phyloP scores from a whole-genome alignment of 768 basidiomycete species.

The Pleurotus tuoliensis region DNA sequence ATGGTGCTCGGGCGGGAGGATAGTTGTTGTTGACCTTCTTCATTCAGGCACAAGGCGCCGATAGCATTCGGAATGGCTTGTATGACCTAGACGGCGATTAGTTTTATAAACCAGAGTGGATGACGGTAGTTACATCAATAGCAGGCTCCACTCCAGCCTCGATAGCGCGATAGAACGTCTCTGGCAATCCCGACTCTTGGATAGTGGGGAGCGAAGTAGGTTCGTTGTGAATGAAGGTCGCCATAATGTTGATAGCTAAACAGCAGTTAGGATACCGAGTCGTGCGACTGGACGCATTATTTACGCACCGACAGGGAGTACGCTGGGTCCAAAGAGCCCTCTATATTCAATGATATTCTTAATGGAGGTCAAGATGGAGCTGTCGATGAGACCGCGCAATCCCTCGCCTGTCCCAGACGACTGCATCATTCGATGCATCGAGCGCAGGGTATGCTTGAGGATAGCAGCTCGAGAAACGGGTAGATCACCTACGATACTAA shows the following conservation, averaged over 20 bases:
- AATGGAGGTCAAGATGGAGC: slow-evolving; percentile 76
- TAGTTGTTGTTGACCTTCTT: slow-evolving; percentile 80
- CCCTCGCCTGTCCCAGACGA: slow-evolving; percentile 92
- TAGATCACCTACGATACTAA: slow-evolving; percentile 50
- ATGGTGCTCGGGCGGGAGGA: slow-evolving; percentile 76
- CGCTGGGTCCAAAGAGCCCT: slow-evolving; percentile 78
- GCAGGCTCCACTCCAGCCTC: slow-evolving; percentile 83
- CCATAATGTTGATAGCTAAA: slow-evolving; percentile 89
- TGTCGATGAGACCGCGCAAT: slow-evolving; percentile 90
- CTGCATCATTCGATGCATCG: slow-evolving; percentile 97
- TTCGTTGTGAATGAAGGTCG: slow-evolving; percentile 97
- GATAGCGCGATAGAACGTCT: slow-evolving; percentile 82
- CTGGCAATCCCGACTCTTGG: slow-evolving; percentile 88
- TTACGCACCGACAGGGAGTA: slow-evolving; percentile 75
- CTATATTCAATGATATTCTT: slow-evolving; percentile 86
- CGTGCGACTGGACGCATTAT: background rate
- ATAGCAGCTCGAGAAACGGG: slow-evolving; percentile 73
- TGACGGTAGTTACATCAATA: slow-evolving; percentile 60
- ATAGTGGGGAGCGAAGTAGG: slow-evolving; percentile 91
- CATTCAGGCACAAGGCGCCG: slow-evolving; percentile 94
- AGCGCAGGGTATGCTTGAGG: slow-evolving; percentile 88
- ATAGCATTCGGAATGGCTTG: slow-evolving; percentile 93
- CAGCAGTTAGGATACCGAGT: slow-evolving; percentile 8
- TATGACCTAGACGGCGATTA: slow-evolving; percentile 56
- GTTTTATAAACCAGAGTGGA: background rate